Conservation (phyloP, 345 rosid genomes). For the Aegle marmelos region DNA sequence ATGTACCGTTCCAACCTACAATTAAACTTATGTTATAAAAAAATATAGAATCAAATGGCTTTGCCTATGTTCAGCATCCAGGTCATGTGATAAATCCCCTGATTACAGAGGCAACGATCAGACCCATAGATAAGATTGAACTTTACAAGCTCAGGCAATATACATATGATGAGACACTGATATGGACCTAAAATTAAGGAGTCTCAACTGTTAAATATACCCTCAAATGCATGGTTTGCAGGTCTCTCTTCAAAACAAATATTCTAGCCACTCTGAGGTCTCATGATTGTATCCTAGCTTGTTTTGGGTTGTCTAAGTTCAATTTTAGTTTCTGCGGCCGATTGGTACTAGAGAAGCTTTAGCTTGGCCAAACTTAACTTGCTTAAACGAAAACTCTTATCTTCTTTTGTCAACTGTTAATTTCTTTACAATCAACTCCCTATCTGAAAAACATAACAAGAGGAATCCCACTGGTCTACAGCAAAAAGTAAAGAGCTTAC, state of each 20-base stretch:
- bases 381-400: not conserved
- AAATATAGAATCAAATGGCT: not conserved
- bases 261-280: not conserved
- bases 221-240: not conserved
- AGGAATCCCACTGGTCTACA: not conserved
- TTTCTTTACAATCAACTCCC: not conserved
- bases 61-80: not conserved
- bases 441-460: not conserved
- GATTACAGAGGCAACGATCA: not conserved
- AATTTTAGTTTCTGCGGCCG: not conserved
- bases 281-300: not conserved
- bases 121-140: not conserved
- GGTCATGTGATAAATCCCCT: not conserved
- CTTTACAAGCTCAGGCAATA: constrained; percentile 1
- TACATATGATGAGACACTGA: not conserved
- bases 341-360: not conserved
- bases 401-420: not conserved
- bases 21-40: not conserved
- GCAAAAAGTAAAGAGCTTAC: not conserved
- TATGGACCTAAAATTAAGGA: not conserved
- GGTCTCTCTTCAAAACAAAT: not conserved
- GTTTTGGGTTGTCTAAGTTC: not conserved
- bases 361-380: not conserved
- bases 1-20: not conserved
- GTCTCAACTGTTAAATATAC: not conserved